Evolutionary conservation across 2,329 filamentous ascomycete genomes (phyloP).

Genomic region (Dothideomycetes sp.): DNA sequence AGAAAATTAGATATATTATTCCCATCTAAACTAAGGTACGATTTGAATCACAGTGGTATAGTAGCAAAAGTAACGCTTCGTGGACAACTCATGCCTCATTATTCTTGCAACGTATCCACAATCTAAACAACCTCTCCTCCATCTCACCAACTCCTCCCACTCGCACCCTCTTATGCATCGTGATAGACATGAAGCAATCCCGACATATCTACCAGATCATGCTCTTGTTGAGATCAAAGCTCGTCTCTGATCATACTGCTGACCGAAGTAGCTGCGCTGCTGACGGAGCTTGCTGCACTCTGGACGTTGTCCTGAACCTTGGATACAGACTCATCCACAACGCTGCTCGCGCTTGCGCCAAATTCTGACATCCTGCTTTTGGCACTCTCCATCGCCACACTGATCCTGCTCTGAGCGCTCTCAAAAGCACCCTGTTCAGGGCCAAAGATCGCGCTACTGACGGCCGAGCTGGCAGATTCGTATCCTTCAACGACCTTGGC

Average conservation of each 20-base stretch:
- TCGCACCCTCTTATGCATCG: neutral
- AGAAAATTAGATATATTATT: neutral
- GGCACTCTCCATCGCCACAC: conserved; percentile 32
- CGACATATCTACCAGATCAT: neutral
- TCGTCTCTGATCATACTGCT: conserved; percentile 24
- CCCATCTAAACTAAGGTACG: neutral
- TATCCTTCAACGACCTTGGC: conserved; percentile 23
- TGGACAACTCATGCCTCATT: neutral
- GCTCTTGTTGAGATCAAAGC: conserved; percentile 1
- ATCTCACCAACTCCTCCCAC: neutral
- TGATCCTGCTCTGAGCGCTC: conserved; percentile 30
- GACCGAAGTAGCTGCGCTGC: conserved; percentile 29
- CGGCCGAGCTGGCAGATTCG: conserved; percentile 34
- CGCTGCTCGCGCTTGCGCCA: conserved; percentile 21
- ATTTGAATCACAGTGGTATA: neutral
- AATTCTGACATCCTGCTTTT: conserved; percentile 30
- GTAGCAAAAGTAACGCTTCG: neutral
- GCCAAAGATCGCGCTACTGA: conserved; percentile 37
- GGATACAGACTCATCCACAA: conserved; percentile 18
- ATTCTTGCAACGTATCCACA: neutral
- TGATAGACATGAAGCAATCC: too few species aligned
- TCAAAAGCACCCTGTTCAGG: conserved; percentile 40
- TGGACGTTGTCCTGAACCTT: conserved; percentile 30
- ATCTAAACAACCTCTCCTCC: neutral
- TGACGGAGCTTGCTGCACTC: conserved; percentile 36